Percentiles rank a stretch among this genome's conserved stretches.
Evolutionary conservation across 306 rosid genomes (phyloP).

Genomic region (Inga laurina): DNA sequence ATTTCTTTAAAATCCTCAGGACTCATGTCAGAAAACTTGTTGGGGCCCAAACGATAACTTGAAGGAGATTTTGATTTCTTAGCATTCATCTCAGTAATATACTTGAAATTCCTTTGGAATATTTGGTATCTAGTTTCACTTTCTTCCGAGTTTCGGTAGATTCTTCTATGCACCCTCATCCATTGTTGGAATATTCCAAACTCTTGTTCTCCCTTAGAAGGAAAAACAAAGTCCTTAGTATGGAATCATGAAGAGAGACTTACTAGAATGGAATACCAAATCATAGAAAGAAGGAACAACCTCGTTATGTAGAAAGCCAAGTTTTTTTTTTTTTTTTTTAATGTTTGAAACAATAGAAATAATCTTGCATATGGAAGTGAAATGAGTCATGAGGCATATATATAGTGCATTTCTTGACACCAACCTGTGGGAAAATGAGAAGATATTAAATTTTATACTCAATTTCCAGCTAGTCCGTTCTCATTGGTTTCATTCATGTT

Average conservation of each 20-base stretch:
- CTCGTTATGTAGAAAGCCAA: neutral
- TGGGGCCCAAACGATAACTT: too few relatives aligned
- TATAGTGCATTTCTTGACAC: neutral
- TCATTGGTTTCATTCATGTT: neutral
- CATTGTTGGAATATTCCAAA: constrained; percentile 45
- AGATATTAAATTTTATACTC: neutral
- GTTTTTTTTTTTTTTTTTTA: neutral
- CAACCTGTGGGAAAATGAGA: neutral
- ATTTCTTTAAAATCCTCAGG: too few relatives aligned
- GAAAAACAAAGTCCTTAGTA: neutral
- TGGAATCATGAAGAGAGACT: constrained; percentile 24
- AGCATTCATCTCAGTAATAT: constrained; percentile 44
- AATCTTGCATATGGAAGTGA: neutral
- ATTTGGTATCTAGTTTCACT: constrained; percentile 42
- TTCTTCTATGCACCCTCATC: constrained; percentile 42
- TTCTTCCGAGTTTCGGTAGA: constrained; percentile 44
- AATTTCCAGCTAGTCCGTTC: neutral
- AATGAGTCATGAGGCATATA: neutral
- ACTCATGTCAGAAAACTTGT: too few relatives aligned
- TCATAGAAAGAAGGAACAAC: neutral
- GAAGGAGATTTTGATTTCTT: neutral
- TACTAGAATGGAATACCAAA: neutral
- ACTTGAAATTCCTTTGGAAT: constrained; percentile 49
- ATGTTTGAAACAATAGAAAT: neutral
- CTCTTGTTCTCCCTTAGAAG: constrained; percentile 33